These are phyloP conservation scores for Schizosaccharomyces japonicus DNA, from an alignment of 805 yeast genomes.

Conservation along the genomic window DNA sequence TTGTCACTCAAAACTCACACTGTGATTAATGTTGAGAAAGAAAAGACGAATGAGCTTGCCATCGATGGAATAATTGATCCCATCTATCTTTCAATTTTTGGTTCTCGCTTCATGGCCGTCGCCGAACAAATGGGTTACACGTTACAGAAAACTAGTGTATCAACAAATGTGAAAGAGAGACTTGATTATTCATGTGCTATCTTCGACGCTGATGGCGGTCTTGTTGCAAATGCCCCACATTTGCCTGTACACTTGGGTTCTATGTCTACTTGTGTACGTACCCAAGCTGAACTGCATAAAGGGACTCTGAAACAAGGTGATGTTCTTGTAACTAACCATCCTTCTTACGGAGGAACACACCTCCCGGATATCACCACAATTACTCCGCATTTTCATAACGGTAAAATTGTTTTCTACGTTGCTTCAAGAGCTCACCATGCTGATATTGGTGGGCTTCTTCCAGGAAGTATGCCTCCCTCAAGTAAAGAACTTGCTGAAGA, in stretches of 20 bases:
- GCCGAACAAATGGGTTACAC: slow-evolving; percentile 80
- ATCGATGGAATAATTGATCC: slow-evolving; percentile 31
- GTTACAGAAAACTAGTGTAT: slow-evolving; percentile 53
- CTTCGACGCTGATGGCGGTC: slow-evolving; percentile 50
- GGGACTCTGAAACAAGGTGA: slow-evolving; percentile 47
- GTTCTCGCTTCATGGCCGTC: slow-evolving; percentile 70
- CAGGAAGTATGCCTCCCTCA: slow-evolving; percentile 89
- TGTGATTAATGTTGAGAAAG: slow-evolving; percentile 19
- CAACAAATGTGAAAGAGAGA: slow-evolving; percentile 65
- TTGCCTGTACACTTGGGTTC: slow-evolving; percentile 73
- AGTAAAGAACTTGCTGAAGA: slow-evolving; percentile 69
- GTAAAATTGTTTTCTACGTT: slow-evolving; percentile 52
- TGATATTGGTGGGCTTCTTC: slow-evolving; percentile 76
- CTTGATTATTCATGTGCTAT: slow-evolving; percentile 68
- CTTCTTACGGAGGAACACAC: slow-evolving; percentile 69
- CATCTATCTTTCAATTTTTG: slow-evolving; percentile 47
- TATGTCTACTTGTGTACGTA: slow-evolving; percentile 56
- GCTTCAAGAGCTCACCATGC: slow-evolving; percentile 94
- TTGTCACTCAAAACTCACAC: slow-evolving; percentile 32
- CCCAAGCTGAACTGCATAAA: slow-evolving; percentile 42
- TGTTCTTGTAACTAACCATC: slow-evolving; percentile 56
- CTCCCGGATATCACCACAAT: slow-evolving; percentile 79
- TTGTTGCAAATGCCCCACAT: slow-evolving; percentile 75
- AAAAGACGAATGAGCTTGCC: slow-evolving; percentile 6
- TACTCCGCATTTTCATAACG: slow-evolving; percentile 52